Evolutionary conservation across 495 filamentous ascomycete species (phyloP), one percentile per base, ranked within the genome.

Genomic region (Astrocystis sublimbata): DNA sequence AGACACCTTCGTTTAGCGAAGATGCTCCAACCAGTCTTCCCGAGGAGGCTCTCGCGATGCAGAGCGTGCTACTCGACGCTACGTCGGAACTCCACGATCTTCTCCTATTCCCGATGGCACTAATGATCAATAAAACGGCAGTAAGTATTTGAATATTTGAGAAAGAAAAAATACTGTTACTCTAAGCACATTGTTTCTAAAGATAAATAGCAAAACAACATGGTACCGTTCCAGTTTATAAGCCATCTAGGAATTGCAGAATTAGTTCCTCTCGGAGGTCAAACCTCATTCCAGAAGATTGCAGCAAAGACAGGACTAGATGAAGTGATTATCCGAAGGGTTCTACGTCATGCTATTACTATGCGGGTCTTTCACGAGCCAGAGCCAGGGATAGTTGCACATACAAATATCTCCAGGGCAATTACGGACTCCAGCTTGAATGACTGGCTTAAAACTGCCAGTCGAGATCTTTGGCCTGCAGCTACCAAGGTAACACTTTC

Each of bases 281-380:
- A 66, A 35, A 65, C 61, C 6, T 69, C 73, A 1, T 79, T 71
- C 51, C 57, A 58, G 15, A 60, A 73, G 3, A 65, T 79, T 24
- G 70, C 78, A 0, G 19, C 31, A 19, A 8, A 60, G 23, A 64
- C 36, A 26, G 33, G 21, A 0, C 40, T 79, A 10, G 33, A 63
- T 24, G 65, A 70, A 31, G 36, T 57, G 4, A 67, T 74, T 23
- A 47, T 77, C 15, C 61, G 65, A 19, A 71, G 78, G 5, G 62
- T 84, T 45, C 65, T 82, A 4, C 75, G 78, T 0, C 75, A 76
- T 61, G 79, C 78, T 2, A 80, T 82, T 64, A 77, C 71, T 24
- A 73, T 78, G 53, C 73, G 71, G 10, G 71, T 83, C 12, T 84
- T 84, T 68, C 59, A 62, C 8, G 80, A 83, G 60, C 71, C 76